Percentiles rank a stretch among this genome's conserved stretches.
Evolutionary conservation across 2,329 filamentous ascomycete genomes (phyloP).

Genomic region (Volutella citrinella): DNA sequence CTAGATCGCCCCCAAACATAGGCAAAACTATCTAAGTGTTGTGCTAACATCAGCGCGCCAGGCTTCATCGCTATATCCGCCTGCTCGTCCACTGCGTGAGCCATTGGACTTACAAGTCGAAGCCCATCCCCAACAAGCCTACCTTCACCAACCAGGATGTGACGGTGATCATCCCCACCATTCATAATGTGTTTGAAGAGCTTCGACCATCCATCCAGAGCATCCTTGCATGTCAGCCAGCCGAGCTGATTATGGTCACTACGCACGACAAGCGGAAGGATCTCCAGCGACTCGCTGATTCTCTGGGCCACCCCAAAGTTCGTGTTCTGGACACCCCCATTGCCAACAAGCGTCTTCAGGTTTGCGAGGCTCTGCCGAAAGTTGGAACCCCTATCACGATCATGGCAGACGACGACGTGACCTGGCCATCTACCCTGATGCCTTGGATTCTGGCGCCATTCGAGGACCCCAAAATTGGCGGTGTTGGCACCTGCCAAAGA

Average conservation of each 20-base stretch:
- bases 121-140: slow-evolving; percentile 78
- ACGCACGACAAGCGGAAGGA: slow-evolving; percentile 74
- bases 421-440: slow-evolving; percentile 81
- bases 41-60: no score
- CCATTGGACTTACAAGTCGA: slow-evolving; percentile 84
- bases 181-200: slow-evolving; percentile 83
- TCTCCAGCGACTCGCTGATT: slow-evolving; percentile 64
- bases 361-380: slow-evolving; percentile 84
- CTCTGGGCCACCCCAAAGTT: slow-evolving; percentile 59
- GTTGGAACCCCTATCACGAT: slow-evolving; percentile 82
- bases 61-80: slow-evolving; percentile 84
- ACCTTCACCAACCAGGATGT: slow-evolving; percentile 78
- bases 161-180: slow-evolving; percentile 90
- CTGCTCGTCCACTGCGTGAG: slow-evolving; percentile 81
- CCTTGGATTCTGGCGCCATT: slow-evolving; percentile 93
- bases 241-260: slow-evolving; percentile 80
- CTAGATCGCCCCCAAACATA: no score
- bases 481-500: slow-evolving; percentile 88
- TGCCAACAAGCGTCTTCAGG: slow-evolving; percentile 93
- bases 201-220: slow-evolving; percentile 77
- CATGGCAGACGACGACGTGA: slow-evolving; percentile 94
- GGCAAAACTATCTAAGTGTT: no score
- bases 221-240: slow-evolving; percentile 67
- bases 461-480: slow-evolving; percentile 78
- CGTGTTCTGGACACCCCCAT: slow-evolving; percentile 75